These are phyloP conservation scores for Wickerhamiella siamensis DNA, from an alignment of 805 yeast genomes.

Conservation along the genomic window DNA sequence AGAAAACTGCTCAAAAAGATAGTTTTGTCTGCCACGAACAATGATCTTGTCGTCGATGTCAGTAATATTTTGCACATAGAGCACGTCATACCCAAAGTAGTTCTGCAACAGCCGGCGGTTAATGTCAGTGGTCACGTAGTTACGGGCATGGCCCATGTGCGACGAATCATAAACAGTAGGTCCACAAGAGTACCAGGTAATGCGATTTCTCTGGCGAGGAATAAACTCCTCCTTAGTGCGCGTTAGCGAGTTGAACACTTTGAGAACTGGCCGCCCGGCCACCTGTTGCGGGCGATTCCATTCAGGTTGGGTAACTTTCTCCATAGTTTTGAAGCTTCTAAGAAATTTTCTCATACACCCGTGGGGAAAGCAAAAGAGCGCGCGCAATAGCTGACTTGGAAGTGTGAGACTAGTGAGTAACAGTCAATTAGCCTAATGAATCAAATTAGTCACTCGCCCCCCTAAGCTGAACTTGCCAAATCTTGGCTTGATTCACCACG, in stretches of 20 bases:
- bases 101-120: constrained; percentile 79
- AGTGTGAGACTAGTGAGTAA: too few relatives aligned
- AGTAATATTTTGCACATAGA: constrained; percentile 93
- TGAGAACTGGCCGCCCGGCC: constrained; percentile 32
- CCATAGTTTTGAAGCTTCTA: constrained; percentile 23
- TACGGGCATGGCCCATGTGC: constrained; percentile 98
- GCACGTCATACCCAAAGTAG: constrained; percentile 79
- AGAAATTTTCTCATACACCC: constrained; percentile 1
- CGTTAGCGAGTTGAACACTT: constrained; percentile 71
- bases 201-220: constrained; percentile 46
- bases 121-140: constrained; percentile 88
- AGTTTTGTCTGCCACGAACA: constrained; percentile 81
- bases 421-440: too few relatives aligned
- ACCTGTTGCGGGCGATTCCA: constrained; percentile 32
- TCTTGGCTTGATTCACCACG: too few relatives aligned
- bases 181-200: constrained; percentile 96
- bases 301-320: constrained; percentile 32
- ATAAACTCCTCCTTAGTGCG: constrained; percentile 62
- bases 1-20: constrained; percentile 52
- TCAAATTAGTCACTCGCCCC: too few relatives aligned
- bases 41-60: constrained; percentile 97
- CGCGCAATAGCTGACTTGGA: too few relatives aligned
- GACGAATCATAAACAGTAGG: constrained; percentile 94
- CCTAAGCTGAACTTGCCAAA: too few relatives aligned
- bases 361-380: too few relatives aligned